These are phyloP conservation scores for Epichloe amarillans DNA, from an alignment of 2,329 filamentous ascomycete genomes.

Conservation along the genomic window DNA sequence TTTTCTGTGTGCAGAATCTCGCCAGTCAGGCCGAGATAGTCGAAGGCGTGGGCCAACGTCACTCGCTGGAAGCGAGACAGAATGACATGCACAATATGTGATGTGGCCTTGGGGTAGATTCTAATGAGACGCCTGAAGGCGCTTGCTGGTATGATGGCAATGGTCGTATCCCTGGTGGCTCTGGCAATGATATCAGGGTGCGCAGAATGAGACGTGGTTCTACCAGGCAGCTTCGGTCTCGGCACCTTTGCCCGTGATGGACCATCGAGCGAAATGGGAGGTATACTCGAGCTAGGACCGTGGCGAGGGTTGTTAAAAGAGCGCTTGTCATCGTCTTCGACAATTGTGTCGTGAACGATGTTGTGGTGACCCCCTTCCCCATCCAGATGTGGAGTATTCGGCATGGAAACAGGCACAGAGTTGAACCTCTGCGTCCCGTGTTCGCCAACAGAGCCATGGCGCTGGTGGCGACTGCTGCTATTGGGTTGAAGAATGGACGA, in stretches of 20 bases:
- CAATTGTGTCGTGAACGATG: conserved; percentile 5
- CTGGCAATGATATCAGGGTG: conserved; percentile 97
- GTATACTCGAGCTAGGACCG: conserved; percentile 39
- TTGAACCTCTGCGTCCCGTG: conserved; percentile 3
- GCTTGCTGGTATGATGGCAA: conserved; percentile 93
- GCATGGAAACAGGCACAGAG: conserved; percentile 17
- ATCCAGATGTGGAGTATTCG: conserved; percentile 27
- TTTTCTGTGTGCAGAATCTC: conserved; percentile 89
- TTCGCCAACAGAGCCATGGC: conserved; percentile 15
- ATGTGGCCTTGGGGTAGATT: conserved; percentile 89
- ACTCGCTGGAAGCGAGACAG: conserved; percentile 87
- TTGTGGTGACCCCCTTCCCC: conserved; percentile 9
- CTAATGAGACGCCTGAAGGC: conserved; percentile 86
- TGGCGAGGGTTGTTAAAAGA: conserved; percentile 5
- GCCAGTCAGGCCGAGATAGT: conserved; percentile 80
- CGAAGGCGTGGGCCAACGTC: conserved; percentile 86
- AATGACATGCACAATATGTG: conserved; percentile 96
- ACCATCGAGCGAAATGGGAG: conserved; percentile 59
- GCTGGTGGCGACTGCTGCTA: conserved; percentile 15
- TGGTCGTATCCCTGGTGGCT: conserved; percentile 90
- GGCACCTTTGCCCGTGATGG: conserved; percentile 15
- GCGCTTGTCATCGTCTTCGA: conserved; percentile 8
- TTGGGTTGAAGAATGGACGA: conserved; percentile 14
- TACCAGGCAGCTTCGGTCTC: conserved; percentile 29
- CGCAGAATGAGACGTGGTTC: conserved; percentile 54